Percentiles rank a stretch among this genome's conserved stretches.
phyloP scores from a whole-genome alignment of 441 rosid genomes.

The Omphalea diandra region DNA sequence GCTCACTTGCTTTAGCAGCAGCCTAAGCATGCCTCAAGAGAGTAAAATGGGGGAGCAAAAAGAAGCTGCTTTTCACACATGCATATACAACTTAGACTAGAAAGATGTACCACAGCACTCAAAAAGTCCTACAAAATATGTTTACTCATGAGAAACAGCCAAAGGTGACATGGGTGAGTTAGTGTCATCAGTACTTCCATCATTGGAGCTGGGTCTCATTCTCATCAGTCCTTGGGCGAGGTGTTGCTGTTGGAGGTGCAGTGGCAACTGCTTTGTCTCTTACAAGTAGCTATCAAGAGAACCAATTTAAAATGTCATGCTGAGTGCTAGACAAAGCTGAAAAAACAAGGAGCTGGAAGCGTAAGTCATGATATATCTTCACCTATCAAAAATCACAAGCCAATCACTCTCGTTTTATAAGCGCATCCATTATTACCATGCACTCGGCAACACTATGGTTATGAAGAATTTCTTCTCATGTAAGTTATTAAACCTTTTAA shows the following conservation, averaged over 20 bases:
- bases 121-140: background rate
- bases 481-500: background rate
- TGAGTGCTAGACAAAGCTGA: background rate
- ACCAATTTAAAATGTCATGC: background rate
- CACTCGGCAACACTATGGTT: background rate
- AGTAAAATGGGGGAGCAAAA: background rate
- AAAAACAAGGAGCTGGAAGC: background rate
- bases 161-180: background rate
- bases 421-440: background rate
- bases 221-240: conserved; percentile 29
- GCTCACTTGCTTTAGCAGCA: background rate
- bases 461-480: background rate
- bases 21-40: background rate
- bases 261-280: background rate
- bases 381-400: background rate
- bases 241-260: conserved; percentile 33
- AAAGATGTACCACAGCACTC: background rate
- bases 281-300: background rate
- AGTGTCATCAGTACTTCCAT: background rate
- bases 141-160: background rate
- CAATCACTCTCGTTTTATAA: background rate
- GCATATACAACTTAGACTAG: background rate
- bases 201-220: conserved; percentile 17
- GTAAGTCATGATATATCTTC: background rate
- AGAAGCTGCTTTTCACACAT: background rate